A percentile compares a stretch with the other conserved stretches of the same genome.
phyloP scores from a whole-genome alignment of 768 basidiomycete species.

The Termitomyces sp. region DNA sequence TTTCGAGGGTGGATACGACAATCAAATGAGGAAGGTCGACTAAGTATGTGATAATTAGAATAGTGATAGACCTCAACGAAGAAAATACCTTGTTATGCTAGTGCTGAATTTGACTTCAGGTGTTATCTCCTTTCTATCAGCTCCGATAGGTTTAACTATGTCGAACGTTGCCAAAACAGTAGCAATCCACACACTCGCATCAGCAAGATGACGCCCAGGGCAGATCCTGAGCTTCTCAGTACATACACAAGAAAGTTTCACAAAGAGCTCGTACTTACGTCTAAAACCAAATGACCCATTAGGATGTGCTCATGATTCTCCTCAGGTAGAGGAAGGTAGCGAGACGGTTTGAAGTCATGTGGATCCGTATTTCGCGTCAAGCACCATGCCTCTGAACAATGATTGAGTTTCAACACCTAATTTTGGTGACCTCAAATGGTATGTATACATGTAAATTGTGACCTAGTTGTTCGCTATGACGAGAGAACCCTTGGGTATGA shows the following conservation, averaged over 20 bases:
- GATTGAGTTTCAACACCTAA: slow-evolving; percentile 13
- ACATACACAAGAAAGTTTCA: background rate
- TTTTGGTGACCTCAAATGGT: too few relatives aligned
- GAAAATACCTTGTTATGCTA: slow-evolving; percentile 22
- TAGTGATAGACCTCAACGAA: background rate
- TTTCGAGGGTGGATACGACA: slow-evolving; percentile 9
- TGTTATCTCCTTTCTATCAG: slow-evolving; percentile 31
- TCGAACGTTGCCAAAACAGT: slow-evolving; percentile 25
- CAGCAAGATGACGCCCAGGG: slow-evolving; percentile 40
- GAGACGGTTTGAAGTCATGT: slow-evolving; percentile 34
- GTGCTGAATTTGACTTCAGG: slow-evolving; percentile 29
- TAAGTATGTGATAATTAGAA: background rate
- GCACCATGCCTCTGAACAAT: slow-evolving; percentile 33
- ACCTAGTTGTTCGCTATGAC: too few relatives aligned
- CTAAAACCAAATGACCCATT: slow-evolving; percentile 19
- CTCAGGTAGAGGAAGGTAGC: slow-evolving; percentile 27
- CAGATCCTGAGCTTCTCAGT: slow-evolving; percentile 22
- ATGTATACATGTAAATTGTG: too few relatives aligned
- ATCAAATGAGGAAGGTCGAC: slow-evolving; percentile 9
- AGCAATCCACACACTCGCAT: slow-evolving; percentile 30
- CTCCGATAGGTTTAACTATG: slow-evolving; percentile 31
- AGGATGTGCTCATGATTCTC: slow-evolving; percentile 11
- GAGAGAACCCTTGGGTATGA: too few relatives aligned
- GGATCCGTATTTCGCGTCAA: slow-evolving; percentile 37
- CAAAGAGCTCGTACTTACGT: slow-evolving; percentile 1